Evolutionary conservation across 257 asterid species (phyloP), one percentile per base, ranked within the genome.

Genomic region (Solanum clarkiae): DNA sequence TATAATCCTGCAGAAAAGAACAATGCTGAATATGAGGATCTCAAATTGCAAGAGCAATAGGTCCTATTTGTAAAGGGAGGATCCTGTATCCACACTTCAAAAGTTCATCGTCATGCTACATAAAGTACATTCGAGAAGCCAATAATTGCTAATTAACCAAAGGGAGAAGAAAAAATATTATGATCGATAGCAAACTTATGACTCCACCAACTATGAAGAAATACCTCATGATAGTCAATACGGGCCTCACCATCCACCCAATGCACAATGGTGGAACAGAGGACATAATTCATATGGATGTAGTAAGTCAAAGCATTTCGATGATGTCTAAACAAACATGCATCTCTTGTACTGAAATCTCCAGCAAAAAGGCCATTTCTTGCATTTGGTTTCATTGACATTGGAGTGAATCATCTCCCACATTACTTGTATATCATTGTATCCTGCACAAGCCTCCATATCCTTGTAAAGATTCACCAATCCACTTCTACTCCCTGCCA

Each of bases 391-490:
- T 17, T 80, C 88, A 71, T 85, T 86, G 65, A 82, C 66, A 51
- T 54, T 49, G 20, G 86, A 83, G 72, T 89, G 85, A 79, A 92
- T 86, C 87, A 93, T 90, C 83, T 94, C 92, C 97, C 96, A 94
- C 96, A 93, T 93, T 45, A 92, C 95, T 57, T 90, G 90, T 77
- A 92, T 92, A 87, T 94, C 97, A 86, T 51, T 84, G 87, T 93
- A 93, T 80, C 90, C 97, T 80, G 87, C 91, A 63, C 93, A 93
- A 20, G 92, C 94, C 89, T 93, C 98, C 90, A 91, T 88, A 63
- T 94, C 98, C 85, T 89, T 86, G 88, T 89, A 90, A 44, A 94
- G 88, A 45, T 74, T 68, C 29, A 89, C 89, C 45, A 94, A 84
- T 32, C 94, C 94, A 2, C 83, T 70, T 56, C 88, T 79, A 80